Percentiles rank a stretch among this genome's conserved stretches.
Evolutionary conservation across 2,329 filamentous ascomycete species (phyloP).

Genomic region (Alternaria sp.): DNA sequence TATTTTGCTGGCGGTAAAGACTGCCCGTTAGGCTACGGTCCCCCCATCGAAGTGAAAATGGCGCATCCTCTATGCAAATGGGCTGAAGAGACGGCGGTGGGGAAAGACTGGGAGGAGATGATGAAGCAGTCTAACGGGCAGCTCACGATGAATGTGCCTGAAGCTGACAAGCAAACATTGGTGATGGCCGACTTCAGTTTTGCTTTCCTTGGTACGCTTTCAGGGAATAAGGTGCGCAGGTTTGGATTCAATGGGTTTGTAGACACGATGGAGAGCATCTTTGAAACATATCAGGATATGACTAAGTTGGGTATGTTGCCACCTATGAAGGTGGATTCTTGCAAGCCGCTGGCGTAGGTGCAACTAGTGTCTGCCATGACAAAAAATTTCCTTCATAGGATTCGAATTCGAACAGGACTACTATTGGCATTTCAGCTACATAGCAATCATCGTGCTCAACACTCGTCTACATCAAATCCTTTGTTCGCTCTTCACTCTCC

Average conservation of each 20-base stretch:
- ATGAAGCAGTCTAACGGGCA: slow-evolving; percentile 15
- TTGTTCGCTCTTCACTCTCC: slow-evolving; percentile 58
- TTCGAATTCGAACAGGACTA: neutral
- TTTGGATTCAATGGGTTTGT: slow-evolving; percentile 23
- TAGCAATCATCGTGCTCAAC: neutral
- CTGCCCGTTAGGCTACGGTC: slow-evolving; percentile 14
- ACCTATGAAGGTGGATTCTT: slow-evolving; percentile 17
- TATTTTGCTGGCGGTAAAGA: slow-evolving; percentile 10
- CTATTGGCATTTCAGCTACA: neutral
- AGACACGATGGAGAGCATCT: slow-evolving; percentile 19
- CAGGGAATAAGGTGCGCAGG: slow-evolving; percentile 15
- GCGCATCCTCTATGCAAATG: slow-evolving; percentile 8
- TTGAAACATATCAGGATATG: slow-evolving; percentile 26
- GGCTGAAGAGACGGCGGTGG: neutral
- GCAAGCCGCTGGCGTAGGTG: neutral
- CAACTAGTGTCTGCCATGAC: neutral
- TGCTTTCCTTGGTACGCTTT: slow-evolving; percentile 7
- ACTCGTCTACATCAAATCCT: slow-evolving; percentile 44
- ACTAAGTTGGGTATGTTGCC: slow-evolving; percentile 15
- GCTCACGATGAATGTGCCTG: slow-evolving; percentile 14
- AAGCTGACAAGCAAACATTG: slow-evolving; percentile 5
- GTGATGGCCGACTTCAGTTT: slow-evolving; percentile 16
- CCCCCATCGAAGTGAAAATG: slow-evolving; percentile 2
- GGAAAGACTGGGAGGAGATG: slow-evolving; percentile 13
- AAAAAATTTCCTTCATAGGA: neutral